Evolutionary conservation across 306 rosid species (phyloP).

Genomic region (Medicago lupulina): DNA sequence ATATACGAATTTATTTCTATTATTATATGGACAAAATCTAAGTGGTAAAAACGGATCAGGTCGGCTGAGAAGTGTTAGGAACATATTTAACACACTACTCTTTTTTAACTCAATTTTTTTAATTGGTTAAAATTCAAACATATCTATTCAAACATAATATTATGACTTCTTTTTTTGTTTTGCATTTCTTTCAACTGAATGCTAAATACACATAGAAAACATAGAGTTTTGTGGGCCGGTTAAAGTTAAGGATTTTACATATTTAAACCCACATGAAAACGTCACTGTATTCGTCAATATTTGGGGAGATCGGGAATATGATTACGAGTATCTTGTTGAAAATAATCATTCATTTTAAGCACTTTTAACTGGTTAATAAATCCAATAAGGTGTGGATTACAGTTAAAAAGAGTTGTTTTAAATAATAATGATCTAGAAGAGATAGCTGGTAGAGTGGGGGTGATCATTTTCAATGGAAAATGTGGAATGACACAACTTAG

Average conservation of each 20-base stretch:
- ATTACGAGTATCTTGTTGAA: slow-evolving; percentile 24
- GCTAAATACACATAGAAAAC: slow-evolving; percentile 33
- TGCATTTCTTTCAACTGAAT: background rate
- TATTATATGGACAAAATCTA: slow-evolving; percentile 40
- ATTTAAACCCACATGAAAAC: slow-evolving; percentile 24
- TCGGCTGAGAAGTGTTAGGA: slow-evolving; percentile 23
- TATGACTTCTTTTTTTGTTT: too few species aligned
- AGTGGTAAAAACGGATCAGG: slow-evolving; percentile 53
- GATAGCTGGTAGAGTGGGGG: background rate
- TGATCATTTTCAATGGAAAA: slow-evolving; percentile 14
- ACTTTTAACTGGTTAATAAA: slow-evolving; percentile 22
- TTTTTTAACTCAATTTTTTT: too few species aligned
- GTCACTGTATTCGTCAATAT: slow-evolving; percentile 48
- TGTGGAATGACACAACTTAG: slow-evolving; percentile 20
- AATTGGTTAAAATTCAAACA: too few species aligned
- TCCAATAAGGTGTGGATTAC: slow-evolving; percentile 16
- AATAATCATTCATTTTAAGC: slow-evolving; percentile 16
- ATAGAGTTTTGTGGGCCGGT: slow-evolving; percentile 4
- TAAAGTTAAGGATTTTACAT: slow-evolving; percentile 5
- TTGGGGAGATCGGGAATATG: slow-evolving; percentile 6
- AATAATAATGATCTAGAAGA: slow-evolving; percentile 19
- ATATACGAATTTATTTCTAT: slow-evolving; percentile 40
- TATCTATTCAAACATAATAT: too few species aligned
- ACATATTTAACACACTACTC: too few species aligned
- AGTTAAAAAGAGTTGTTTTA: slow-evolving; percentile 25